Conservation (phyloP, 2,329 filamentous ascomycete species). For the Thielaviopsis euricoi region DNA sequence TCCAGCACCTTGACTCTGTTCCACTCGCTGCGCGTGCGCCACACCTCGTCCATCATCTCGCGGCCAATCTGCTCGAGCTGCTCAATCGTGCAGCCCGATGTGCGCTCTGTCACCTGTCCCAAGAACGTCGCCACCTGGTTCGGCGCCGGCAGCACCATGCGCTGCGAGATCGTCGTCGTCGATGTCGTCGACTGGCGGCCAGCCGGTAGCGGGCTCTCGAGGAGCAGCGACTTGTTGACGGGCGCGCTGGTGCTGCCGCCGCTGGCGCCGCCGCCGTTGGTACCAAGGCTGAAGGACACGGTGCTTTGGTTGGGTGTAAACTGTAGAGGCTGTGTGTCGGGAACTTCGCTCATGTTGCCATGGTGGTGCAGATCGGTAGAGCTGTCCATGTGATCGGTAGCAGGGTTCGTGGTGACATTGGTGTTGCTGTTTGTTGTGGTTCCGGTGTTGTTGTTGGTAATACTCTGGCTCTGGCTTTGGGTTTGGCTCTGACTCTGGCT, state of each 20-base stretch:
- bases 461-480: slow-evolving; percentile 35
- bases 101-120: slow-evolving; percentile 44
- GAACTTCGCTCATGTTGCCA: neutral
- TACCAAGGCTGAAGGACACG: neutral
- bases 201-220: neutral
- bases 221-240: neutral
- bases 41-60: slow-evolving; percentile 78
- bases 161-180: slow-evolving; percentile 6
- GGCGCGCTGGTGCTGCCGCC: neutral
- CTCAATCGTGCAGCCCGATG: slow-evolving; percentile 71
- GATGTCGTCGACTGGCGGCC: neutral
- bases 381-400: neutral
- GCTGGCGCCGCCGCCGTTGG: too few species aligned
- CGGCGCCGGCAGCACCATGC: slow-evolving; percentile 24
- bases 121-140: slow-evolving; percentile 41
- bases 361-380: neutral
- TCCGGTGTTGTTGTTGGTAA: slow-evolving; percentile 25
- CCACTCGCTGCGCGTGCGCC: slow-evolving; percentile 63
- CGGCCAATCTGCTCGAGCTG: slow-evolving; percentile 90
- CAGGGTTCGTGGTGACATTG: neutral
- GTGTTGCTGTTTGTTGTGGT: neutral
- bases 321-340: neutral
- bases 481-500: slow-evolving; percentile 24
- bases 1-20: slow-evolving; percentile 61
- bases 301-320: neutral